Evolutionary conservation across 176 grass and related monocot genomes (phyloP).

Genomic region (Cenchrus fungigraminus): DNA sequence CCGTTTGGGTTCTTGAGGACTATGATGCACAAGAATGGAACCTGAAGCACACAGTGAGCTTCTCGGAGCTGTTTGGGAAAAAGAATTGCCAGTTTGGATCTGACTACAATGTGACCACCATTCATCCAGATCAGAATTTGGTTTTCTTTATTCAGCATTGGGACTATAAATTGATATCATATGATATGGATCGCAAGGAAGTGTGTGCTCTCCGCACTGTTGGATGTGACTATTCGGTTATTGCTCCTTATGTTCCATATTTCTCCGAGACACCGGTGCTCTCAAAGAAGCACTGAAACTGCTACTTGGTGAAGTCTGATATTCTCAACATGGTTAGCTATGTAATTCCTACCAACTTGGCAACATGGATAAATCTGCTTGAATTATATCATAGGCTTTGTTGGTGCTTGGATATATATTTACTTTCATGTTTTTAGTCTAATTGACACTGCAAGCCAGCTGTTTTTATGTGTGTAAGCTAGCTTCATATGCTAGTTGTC

Average conservation of each 20-base stretch:
- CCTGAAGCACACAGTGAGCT: conserved; percentile 26
- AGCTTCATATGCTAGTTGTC: background rate
- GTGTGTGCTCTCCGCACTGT: background rate
- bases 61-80: background rate
- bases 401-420: background rate
- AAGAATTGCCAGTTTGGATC: background rate
- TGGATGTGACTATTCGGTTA: background rate
- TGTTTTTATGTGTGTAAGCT: background rate
- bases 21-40: background rate
- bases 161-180: conserved; percentile 6
- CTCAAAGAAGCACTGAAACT: background rate
- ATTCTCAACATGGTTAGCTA: background rate
- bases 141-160: conserved; percentile 12
- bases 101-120: background rate
- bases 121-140: conserved; percentile 28
- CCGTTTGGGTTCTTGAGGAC: background rate
- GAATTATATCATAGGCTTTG: background rate
- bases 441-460: background rate
- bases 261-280: background rate
- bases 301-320: background rate
- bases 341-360: background rate
- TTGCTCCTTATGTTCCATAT: conserved; percentile 14
- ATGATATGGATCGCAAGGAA: conserved; percentile 13
- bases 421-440: background rate
- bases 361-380: background rate